Percentiles rank a stretch among this genome's conserved stretches.
These are phyloP conservation scores for Agrostemma githago DNA, from an alignment of 148 eudicot species.

Conservation along the genomic window DNA sequence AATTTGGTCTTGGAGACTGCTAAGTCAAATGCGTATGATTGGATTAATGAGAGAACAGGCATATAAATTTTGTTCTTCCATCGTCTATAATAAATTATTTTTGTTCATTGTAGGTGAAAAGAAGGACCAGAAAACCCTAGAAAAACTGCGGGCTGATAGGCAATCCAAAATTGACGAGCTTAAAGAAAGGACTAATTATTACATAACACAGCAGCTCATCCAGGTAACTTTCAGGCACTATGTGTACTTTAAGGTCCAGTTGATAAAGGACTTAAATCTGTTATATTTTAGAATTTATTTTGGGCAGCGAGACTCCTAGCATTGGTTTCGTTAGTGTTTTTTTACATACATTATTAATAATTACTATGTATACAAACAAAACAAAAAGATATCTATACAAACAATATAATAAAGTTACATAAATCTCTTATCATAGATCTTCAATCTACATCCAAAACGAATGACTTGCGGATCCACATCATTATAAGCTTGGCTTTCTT, in stretches of 20 bases:
- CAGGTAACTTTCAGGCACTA: slow-evolving; percentile 44
- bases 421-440: too few relatives aligned
- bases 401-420: too few relatives aligned
- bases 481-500: too few relatives aligned
- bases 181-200: slow-evolving; percentile 87
- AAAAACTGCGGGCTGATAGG: slow-evolving; percentile 76
- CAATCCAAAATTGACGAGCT: slow-evolving; percentile 90
- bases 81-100: background rate
- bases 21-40: background rate
- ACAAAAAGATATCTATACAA: too few relatives aligned
- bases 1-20: background rate
- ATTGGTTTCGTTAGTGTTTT: too few relatives aligned
- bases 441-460: too few relatives aligned
- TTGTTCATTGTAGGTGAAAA: slow-evolving; percentile 48
- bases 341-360: too few relatives aligned
- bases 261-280: background rate
- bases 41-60: background rate
- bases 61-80: background rate
- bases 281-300: background rate
- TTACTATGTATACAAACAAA: too few relatives aligned
- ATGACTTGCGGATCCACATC: too few relatives aligned
- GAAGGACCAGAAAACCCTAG: slow-evolving; percentile 78
- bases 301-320: too few relatives aligned
- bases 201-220: slow-evolving; percentile 84
- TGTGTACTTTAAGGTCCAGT: slow-evolving; percentile 1